These are phyloP conservation scores for Blastocystis hominis DNA, from an alignment of 352 stramenopile species.

Conservation along the genomic window DNA sequence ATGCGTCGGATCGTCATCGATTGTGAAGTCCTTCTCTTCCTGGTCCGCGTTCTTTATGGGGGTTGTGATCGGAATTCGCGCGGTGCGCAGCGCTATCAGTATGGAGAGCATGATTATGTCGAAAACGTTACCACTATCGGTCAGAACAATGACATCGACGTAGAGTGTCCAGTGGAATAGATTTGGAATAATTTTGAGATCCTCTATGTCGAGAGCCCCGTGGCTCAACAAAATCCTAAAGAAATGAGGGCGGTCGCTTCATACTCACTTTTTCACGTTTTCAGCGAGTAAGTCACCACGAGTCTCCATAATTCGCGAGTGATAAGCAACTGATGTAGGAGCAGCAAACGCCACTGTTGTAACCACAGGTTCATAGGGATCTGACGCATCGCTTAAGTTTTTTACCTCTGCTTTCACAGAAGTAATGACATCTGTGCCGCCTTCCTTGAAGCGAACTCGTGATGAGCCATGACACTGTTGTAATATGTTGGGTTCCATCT, in stretches of 20 bases:
- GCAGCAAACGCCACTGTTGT: background rate
- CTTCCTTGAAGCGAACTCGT: slow-evolving; percentile 12
- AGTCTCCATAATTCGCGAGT: background rate
- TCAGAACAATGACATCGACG: slow-evolving; percentile 12
- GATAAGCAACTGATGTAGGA: background rate
- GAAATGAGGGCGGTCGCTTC: background rate
- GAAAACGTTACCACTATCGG: slow-evolving; percentile 23
- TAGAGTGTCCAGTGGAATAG: slow-evolving; percentile 27
- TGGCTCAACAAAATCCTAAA: slow-evolving; percentile 2
- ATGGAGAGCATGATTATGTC: slow-evolving; percentile 16
- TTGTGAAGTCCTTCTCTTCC: slow-evolving; percentile 44
- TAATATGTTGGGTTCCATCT: slow-evolving; percentile 36
- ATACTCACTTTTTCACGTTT: background rate
- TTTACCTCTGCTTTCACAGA: slow-evolving; percentile 1
- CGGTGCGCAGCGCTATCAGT: background rate
- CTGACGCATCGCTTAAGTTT: background rate
- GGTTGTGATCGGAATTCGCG: slow-evolving; percentile 8
- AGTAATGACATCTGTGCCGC: slow-evolving; percentile 26
- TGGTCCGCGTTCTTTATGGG: slow-evolving; percentile 27
- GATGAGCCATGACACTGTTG: slow-evolving; percentile 17
- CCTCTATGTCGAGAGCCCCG: background rate
- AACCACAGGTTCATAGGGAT: background rate
- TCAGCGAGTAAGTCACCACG: slow-evolving; percentile 13
- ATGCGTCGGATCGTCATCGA: slow-evolving; percentile 42
- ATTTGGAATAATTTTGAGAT: background rate